These are phyloP conservation scores for Puya raimondii DNA, from an alignment of 176 grass and related monocot genomes.

Conservation along the genomic window DNA sequence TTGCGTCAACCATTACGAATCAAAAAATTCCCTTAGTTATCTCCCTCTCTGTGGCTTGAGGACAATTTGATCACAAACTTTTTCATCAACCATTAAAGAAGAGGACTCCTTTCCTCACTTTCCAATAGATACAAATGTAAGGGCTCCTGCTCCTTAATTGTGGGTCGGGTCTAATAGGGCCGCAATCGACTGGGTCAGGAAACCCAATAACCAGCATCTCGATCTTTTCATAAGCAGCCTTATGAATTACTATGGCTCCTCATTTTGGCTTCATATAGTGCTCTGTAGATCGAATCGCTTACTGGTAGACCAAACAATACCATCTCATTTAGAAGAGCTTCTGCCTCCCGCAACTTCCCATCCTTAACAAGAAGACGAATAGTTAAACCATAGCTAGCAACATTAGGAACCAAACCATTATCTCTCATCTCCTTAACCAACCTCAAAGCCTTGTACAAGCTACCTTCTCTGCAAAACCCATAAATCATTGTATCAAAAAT, in stretches of 20 bases:
- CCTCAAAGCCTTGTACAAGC: slow-evolving; percentile 41
- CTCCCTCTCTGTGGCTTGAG: too few relatives aligned
- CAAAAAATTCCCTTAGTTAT: too few relatives aligned
- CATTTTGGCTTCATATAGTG: slow-evolving; percentile 37
- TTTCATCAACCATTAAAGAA: too few relatives aligned
- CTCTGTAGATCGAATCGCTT: slow-evolving; percentile 24
- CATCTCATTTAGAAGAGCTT: slow-evolving; percentile 48
- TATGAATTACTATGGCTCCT: slow-evolving; percentile 1
- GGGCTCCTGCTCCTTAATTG: too few relatives aligned
- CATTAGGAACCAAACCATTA: slow-evolving; percentile 48
- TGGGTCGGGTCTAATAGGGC: too few relatives aligned
- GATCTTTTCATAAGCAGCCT: too few relatives aligned
- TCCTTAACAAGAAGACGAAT: slow-evolving; percentile 61
- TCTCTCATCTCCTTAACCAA: slow-evolving; percentile 43
- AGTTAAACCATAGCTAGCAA: slow-evolving; percentile 45
- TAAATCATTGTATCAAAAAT: slow-evolving; percentile 67
- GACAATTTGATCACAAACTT: too few relatives aligned
- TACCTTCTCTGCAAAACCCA: slow-evolving; percentile 67
- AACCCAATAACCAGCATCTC: too few relatives aligned
- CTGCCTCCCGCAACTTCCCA: slow-evolving; percentile 44
- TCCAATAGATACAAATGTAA: too few relatives aligned
- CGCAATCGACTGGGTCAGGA: too few relatives aligned
- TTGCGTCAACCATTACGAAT: too few relatives aligned
- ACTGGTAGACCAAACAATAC: slow-evolving; percentile 30
- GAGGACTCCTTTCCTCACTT: too few relatives aligned